Evolutionary conservation across 73 alveolate genomes (phyloP), one percentile per base, ranked within the genome.

Genomic region (Paramecium caudatum): DNA sequence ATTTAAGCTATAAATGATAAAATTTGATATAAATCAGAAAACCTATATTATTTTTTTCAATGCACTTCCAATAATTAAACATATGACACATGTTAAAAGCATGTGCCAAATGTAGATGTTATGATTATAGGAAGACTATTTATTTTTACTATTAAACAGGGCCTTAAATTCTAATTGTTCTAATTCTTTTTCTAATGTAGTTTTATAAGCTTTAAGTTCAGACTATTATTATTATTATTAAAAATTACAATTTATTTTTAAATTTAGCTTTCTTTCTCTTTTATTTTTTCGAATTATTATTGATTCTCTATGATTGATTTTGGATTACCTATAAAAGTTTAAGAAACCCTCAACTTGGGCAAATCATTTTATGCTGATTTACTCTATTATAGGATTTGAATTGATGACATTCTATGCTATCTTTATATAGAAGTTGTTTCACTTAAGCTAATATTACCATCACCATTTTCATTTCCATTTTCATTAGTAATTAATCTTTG

Each of bases 361-460:
- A 27, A 27, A 12, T 55, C 80, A 21, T 55, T 55, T 27, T 27
- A 55, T 55, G 23, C 23, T 5, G 13, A 55, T 55, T 55, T 55
- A 27, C 80, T 55, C 12, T 55, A 21, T 27, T 55, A 55, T 55
- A 55, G 30, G 45, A 1, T 27, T 8, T n/a, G n/a, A n/a, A n/a
- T n/a, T n/a, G 80, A 55, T 55, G 9, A 8, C 30, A 27, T 55
- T 55, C 46, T 6, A 27, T 55, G 12, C 30, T 55, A 55, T 55
- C 80, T 55, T 23, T 55, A 55, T 27, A 55, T 55, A 0, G 80
- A 55, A 23, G 80, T 55, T 3, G 80, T 55, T 12, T 55, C 80
- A 6, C 80, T 55, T 55, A 55, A 55, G 30, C 80, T 55, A 37
- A 55, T 10, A 7, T 55, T 43, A 4, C 30, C 13, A 4, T 55